Evolutionary conservation across 2,329 filamentous ascomycete genomes (phyloP), one percentile per base, ranked within the genome.

Genomic region (Rutstroemia sp.): DNA sequence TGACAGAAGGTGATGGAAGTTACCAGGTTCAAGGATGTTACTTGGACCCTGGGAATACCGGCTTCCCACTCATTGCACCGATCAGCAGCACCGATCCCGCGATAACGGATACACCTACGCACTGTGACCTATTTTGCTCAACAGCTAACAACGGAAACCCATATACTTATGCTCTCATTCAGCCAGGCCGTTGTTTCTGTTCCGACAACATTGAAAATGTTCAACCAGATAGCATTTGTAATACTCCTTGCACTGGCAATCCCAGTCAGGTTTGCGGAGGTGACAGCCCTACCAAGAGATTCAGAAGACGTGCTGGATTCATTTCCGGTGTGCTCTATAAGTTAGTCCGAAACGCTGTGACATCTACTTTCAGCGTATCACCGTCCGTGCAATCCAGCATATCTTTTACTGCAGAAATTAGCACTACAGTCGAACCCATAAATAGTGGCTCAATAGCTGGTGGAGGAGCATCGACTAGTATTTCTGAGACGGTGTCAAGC

Each of bases 131-230:
- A 6, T 39, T 12, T n/a, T 39, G 37, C n/a, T 39, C 37, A 39
- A 39, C 41, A 9, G 46, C 23, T 21, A 17, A 42, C 12, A 54
- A 19, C 5, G 48, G 16, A 6, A 37, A 23, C 48, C 21, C 52
- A 14, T 54, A 48, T 3, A n/a, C 17, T 16, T 54, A 30, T 23
- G 48, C 48, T 19, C 30, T 46, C 8, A 41, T 54, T 17, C 44
- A 54, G 6, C 52, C 52, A 21, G 45, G 23, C 1, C 52, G 41
- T 10, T 54, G 52, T 30, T 54, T 45, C 27, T 54, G 52, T 41
- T 48, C 52, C 19, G n/a, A 54, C 39, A 34, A 19, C 38, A 39
- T 48, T 16, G 17, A 48, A 27, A n/a, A 48, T 6, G 52, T 23
- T 10, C 30, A 48, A 41, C 3, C 16, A 16, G 34, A 41, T 6